Conservation (phyloP, 2,329 filamentous ascomycete genomes). For the Aureobasidium sp. region DNA sequence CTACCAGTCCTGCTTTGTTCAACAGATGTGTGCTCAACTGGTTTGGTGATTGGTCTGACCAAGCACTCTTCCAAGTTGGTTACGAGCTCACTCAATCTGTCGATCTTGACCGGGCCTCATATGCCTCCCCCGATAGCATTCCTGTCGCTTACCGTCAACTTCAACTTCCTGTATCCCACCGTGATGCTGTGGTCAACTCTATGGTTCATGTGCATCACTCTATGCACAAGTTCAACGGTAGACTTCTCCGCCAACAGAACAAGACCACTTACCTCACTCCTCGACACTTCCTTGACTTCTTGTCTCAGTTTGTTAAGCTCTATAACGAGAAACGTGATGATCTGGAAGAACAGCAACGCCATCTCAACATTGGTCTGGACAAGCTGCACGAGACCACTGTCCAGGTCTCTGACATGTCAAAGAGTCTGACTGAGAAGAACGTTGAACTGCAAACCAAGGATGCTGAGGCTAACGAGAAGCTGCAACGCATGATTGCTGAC, state of each 20-base stretch:
- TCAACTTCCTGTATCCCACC: slow-evolving; percentile 75
- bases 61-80: slow-evolving; percentile 95
- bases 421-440: slow-evolving; percentile 90
- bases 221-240: slow-evolving; percentile 79
- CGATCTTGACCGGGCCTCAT: slow-evolving; percentile 83
- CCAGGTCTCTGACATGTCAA: slow-evolving; percentile 88
- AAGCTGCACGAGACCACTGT: slow-evolving; percentile 95
- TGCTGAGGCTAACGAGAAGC: slow-evolving; percentile 90
- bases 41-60: slow-evolving; percentile 99
- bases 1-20: slow-evolving; percentile 95
- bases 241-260: slow-evolving; percentile 84
- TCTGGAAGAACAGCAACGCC: slow-evolving; percentile 94
- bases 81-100: slow-evolving; percentile 94
- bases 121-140: slow-evolving; percentile 79
- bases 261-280: slow-evolving; percentile 90
- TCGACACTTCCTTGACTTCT: slow-evolving; percentile 95
- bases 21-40: slow-evolving; percentile 99
- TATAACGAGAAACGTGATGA: slow-evolving; percentile 99
- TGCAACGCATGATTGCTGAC: slow-evolving; percentile 94
- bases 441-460: slow-evolving; percentile 88
- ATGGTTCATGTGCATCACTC: slow-evolving; percentile 99
- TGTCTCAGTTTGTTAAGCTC: slow-evolving; percentile 92
- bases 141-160: slow-evolving; percentile 88
- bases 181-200: slow-evolving; percentile 88
- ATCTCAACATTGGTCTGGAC: slow-evolving; percentile 96